phyloP scores from a whole-genome alignment of 2,329 filamentous ascomycete genomes.

The Paecilomyces dactylethromorphus region DNA sequence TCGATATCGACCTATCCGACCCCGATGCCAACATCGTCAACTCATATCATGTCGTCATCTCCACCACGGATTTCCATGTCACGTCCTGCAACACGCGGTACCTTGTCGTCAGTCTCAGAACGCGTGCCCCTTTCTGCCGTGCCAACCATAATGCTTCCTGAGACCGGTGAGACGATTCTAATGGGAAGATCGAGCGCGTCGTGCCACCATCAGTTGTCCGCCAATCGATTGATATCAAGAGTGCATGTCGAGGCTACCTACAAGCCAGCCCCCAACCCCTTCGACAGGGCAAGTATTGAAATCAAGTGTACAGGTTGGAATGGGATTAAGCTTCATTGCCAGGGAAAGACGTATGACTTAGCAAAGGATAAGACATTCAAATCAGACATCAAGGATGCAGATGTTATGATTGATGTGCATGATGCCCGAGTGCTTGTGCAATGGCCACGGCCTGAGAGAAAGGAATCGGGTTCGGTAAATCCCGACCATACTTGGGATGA shows the following conservation, averaged over 20 bases:
- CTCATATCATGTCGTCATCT: constrained; percentile 81
- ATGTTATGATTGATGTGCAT: constrained; percentile 94
- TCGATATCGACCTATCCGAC: constrained; percentile 70
- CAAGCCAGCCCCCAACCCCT: constrained; percentile 59
- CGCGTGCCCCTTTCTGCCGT: constrained; percentile 77
- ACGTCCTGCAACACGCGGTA: constrained; percentile 53
- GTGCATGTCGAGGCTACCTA: constrained; percentile 87
- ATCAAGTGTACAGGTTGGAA: constrained; percentile 95
- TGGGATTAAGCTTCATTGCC: constrained; percentile 85
- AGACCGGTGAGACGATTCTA: constrained; percentile 70
- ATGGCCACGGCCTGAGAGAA: constrained; percentile 64
- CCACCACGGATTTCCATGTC: constrained; percentile 53
- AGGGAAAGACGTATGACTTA: constrained; percentile 78
- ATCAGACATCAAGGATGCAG: constrained; percentile 77
- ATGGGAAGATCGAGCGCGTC: constrained; percentile 95
- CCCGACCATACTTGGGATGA: constrained; percentile 69
- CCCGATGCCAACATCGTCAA: constrained; percentile 87
- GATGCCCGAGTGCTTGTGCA: constrained; percentile 82
- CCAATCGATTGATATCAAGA: constrained; percentile 86
- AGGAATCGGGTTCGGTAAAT: constrained; percentile 42
- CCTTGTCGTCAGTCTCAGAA: constrained; percentile 56
- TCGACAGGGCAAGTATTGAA: constrained; percentile 72
- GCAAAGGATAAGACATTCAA: constrained; percentile 83
- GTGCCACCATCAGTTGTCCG: constrained; percentile 88
- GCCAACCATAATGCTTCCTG: constrained; percentile 72